Base-by-base conservation (phyloP, 192 early-diverging fungal species). In the Jimgerdemannia lactiflua region DNA sequence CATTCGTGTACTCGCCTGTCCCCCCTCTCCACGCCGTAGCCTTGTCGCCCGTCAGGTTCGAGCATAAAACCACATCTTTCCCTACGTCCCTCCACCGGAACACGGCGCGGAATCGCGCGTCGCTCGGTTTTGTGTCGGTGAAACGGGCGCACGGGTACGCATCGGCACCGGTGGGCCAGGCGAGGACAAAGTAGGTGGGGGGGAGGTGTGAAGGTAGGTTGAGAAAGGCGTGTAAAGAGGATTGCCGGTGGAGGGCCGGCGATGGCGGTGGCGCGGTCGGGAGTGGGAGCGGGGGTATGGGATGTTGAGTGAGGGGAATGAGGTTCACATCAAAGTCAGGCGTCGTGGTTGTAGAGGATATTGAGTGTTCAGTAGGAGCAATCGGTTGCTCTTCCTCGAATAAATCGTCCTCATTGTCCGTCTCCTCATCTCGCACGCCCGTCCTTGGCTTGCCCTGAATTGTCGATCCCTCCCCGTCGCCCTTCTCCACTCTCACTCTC, bases 141-240 rank as follows among this genome's bases (percentile, higher is more conserved):
- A 68, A 68, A 14, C 19, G 19, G 8, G 18, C 67, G 19, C 8
- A 39, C 6, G 67, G 67, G 7, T 6, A 41, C 6, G 7, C 9
- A 8, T 6, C 6, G 7, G 19, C 6, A 6, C 19, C 67, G 19
- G 40, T 2, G 67, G 67, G 67, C 67, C 67, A 68, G 67, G 9
- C 67, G 29, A 68, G 40, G 67, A 9, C 19, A 68, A 68, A 68
- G 18, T 68, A 18, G 29, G 9, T 6, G 19, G 67, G 67, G 0
- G 67, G 67, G 19, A 68, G 40, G 19, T 65, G 19, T 65, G 64
- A 65, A 14, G 67, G 67, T 10, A 68, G 40, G 18, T 68, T 68
- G 8, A 68, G 40, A 2, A 68, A 68, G 67, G 19, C 18, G 67
- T 68, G 67, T 4, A 68, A 18, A 18, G 67, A 68, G 18, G 67